Base-by-base conservation (phyloP, 1,284 basidiomycete species). In the Stereum hirsutum region DNA sequence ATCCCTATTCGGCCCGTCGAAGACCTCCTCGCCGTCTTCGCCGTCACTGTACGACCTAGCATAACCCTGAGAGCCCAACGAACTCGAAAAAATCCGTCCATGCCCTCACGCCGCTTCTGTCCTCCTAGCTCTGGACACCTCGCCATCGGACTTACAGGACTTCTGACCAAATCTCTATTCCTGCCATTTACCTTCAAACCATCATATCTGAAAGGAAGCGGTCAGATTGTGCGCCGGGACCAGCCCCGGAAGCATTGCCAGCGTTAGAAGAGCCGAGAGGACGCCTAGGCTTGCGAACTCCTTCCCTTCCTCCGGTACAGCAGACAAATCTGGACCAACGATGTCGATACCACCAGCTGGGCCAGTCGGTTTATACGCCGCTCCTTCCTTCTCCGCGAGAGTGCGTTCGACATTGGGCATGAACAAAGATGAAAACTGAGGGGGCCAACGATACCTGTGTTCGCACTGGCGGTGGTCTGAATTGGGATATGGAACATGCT, bases 61-160 rank as follows among this genome's bases (percentile, higher is more conserved):
- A 77, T 68, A 49, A 81, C 81, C 57, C 80, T 81, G 39, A 75
- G 75, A 51, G 71, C 81, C 50, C 91, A 62, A 53, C 91, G 58
- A 48, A 80, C 85, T 63, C 87, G 77, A 76, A 91, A 91, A 68
- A 91, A 91, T 58, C 86, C 84, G 52, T 89, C 84, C 48, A 91
- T 57, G 5, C 89, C 84, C 56, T 90, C 85, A 54, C 89, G 84
- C 49, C 86, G 82, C 35, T 75, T 74, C 58, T 77, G 79, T n/a
- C 71, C 70, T 10, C 66, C 66, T 5, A 69, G 65, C n/a, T n/a
- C n/a, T 24, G 75, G 64, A 49, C 66, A 41, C 10, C 41, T 37
- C n/a, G n/a, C n/a, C n/a, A n/a, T n/a, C n/a, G n/a, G n/a, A n/a
- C n/a, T n/a, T n/a, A n/a, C n/a, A n/a, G n/a, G n/a, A n/a, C n/a